Base-by-base conservation (phyloP, 768 basidiomycete genomes). In the Leccinum obscurum region DNA sequence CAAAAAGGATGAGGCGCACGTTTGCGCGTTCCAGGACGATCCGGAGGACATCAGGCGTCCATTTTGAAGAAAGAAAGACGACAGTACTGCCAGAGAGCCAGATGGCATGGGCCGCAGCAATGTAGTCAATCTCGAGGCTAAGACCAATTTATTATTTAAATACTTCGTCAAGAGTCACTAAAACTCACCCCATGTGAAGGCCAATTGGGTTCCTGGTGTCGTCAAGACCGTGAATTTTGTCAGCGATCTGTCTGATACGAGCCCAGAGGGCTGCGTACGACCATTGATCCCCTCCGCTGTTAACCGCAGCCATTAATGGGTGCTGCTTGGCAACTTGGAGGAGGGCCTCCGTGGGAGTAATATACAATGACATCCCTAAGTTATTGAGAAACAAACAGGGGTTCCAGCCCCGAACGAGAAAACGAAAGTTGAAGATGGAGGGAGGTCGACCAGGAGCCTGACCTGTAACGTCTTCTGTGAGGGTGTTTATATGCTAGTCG, bases 181-280 rank as follows among this genome's bases (percentile, higher is more conserved):
- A 28, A 7, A 41, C 66, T 46, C 44, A 71, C 71, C 66, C 64
- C 66, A 71, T 69, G 58, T 66, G 51, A 55, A 72, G 66, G 56
- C 71, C 71, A n/a, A 73, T 59, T 49, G 70, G 56, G 44, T 60
- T 53, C 52, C 64, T 50, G 48, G 62, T 41, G 49, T 53, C 41
- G 54, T 63, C 65, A 44, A 71, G 59, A 35, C 39, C 54, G 41
- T 46, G 30, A 20, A 73, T 64, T 54, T 58, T 58, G 54, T 68
- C 64, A 14, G 71, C 64, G 11, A 72, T 66, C 54, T 64, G 61
- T 58, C 66, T 63, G 57, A 72, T 65, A 51, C 71, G 71, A 55
- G 67, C 63, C 71, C 72, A 72, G n/a, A 72, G 64, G 55, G 68
- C 72, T 51, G 68, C 68, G n/a, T 73, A 72, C 52, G 70, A 68